These are phyloP conservation scores for Cutaneotrichosporon cutaneum DNA, from an alignment of 1,284 basidiomycete genomes.

Conservation along the genomic window DNA sequence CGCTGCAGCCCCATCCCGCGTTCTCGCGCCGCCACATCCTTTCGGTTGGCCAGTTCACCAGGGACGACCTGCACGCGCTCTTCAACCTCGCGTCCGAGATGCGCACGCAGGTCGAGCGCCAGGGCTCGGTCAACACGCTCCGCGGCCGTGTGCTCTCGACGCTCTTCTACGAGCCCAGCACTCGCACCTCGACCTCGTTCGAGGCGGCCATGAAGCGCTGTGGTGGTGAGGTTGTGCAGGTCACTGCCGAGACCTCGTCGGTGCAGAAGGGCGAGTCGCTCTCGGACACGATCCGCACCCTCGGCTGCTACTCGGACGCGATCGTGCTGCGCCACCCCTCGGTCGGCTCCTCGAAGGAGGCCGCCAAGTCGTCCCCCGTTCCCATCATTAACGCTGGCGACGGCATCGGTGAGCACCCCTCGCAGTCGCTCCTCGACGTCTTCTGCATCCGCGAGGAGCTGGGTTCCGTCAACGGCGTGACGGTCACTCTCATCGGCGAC, in stretches of 20 bases:
- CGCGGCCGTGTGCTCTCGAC: slow-evolving; percentile 89
- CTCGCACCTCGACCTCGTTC: slow-evolving; percentile 93
- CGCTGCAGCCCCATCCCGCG: slow-evolving; percentile 63
- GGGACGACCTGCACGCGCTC: slow-evolving; percentile 87
- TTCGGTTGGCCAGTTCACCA: slow-evolving; percentile 88
- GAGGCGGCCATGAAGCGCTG: slow-evolving; percentile 98
- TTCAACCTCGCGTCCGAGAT: slow-evolving; percentile 96
- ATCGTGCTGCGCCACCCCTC: slow-evolving; percentile 93
- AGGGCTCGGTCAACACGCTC: slow-evolving; percentile 83
- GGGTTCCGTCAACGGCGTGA: slow-evolving; percentile 95
- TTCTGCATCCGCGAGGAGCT: slow-evolving; percentile 98
- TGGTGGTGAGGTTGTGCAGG: slow-evolving; percentile 88
- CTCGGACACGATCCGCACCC: slow-evolving; percentile 88
- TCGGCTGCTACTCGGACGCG: slow-evolving; percentile 94
- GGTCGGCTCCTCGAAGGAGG: slow-evolving; percentile 83
- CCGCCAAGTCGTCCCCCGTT: slow-evolving; percentile 91
- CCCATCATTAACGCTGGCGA: slow-evolving; percentile 97
- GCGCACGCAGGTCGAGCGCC: slow-evolving; percentile 90
- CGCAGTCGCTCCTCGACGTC: slow-evolving; percentile 90
- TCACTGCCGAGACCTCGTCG: slow-evolving; percentile 79
- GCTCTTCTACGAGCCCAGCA: slow-evolving; percentile 98
- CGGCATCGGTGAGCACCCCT: slow-evolving; percentile 96
- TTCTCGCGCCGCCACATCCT: slow-evolving; percentile 88
- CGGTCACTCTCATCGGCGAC: slow-evolving; percentile 91
- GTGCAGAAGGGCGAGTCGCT: slow-evolving; percentile 93